Evolutionary conservation across 2,329 filamentous ascomycete species (phyloP).

Genomic region (Biscogniauxia sp.): DNA sequence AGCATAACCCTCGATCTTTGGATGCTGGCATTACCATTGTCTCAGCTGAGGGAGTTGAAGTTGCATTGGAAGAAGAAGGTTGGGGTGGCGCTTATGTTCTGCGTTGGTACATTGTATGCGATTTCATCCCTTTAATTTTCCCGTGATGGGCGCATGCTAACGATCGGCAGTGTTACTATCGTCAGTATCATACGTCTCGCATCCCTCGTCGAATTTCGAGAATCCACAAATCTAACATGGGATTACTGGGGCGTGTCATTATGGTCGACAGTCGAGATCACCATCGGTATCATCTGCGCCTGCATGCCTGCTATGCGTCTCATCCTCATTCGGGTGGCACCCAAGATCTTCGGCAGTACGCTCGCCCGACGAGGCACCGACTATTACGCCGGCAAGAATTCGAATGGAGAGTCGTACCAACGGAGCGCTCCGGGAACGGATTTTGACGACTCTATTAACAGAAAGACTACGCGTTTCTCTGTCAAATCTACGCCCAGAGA

Average conservation of each 20-base stretch:
- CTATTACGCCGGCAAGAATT: slow-evolving; percentile 1
- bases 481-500: not conserved
- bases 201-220: not conserved
- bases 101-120: slow-evolving; percentile 39
- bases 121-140: not conserved
- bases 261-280: slow-evolving; percentile 36
- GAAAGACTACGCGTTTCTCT: not conserved
- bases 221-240: not conserved
- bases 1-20: slow-evolving; percentile 42
- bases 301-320: slow-evolving; percentile 29
- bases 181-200: slow-evolving; percentile 30
- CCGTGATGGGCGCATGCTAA: not conserved
- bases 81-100: slow-evolving; percentile 45
- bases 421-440: not conserved
- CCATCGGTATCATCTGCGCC: slow-evolving; percentile 34
- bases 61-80: slow-evolving; percentile 49
- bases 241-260: slow-evolving; percentile 26
- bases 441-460: not conserved
- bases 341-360: slow-evolving; percentile 6
- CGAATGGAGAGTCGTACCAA: not conserved
- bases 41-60: slow-evolving; percentile 39
- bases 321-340: slow-evolving; percentile 7
- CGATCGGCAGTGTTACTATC: slow-evolving; percentile 27
- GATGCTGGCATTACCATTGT: slow-evolving; percentile 43
- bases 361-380: slow-evolving; percentile 1